These are phyloP conservation scores for Tylopilus plumbeoviolaceoides DNA, from an alignment of 768 basidiomycete species.

Conservation along the genomic window DNA sequence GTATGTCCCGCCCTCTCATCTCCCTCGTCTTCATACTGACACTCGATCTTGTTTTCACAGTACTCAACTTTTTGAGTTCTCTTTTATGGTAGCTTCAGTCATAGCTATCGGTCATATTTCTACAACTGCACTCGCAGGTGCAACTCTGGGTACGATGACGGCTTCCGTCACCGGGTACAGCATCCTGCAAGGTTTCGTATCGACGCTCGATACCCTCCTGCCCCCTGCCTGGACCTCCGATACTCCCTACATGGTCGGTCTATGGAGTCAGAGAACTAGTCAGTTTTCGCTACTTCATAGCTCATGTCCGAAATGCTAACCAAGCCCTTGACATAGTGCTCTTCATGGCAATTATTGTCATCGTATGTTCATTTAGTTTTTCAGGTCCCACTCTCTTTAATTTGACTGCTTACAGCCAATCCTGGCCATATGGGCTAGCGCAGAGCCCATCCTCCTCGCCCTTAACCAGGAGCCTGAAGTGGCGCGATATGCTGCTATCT, in stretches of 20 bases:
- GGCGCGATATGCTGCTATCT: constrained; percentile 68
- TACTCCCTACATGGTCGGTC: constrained; percentile 77
- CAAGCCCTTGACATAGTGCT: constrained; percentile 42
- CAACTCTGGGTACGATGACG: constrained; percentile 71
- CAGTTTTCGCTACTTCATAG: constrained; percentile 22
- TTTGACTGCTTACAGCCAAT: constrained; percentile 40
- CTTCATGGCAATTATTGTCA: constrained; percentile 51
- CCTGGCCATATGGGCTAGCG: constrained; percentile 72
- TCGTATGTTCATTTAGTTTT: constrained; percentile 50
- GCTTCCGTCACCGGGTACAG: constrained; percentile 54
- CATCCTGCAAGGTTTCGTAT: constrained; percentile 77
- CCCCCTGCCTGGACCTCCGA: constrained; percentile 93
- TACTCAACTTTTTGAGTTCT: constrained; percentile 83
- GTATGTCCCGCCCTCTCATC: no score
- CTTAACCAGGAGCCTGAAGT: constrained; percentile 83
- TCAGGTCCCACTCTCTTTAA: background rate
- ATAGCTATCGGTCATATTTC: constrained; percentile 89
- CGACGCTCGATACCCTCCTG: constrained; percentile 88
- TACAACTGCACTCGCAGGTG: constrained; percentile 83
- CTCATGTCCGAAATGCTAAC: constrained; percentile 3
- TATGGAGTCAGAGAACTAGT: constrained; percentile 91
- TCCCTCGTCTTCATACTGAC: background rate
- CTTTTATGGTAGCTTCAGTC: constrained; percentile 78
- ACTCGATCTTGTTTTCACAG: constrained; percentile 32
- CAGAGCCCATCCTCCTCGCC: constrained; percentile 71